Evolutionary conservation across 2,329 filamentous ascomycete genomes (phyloP), one percentile per base, ranked within the genome.

Genomic region (Fusarium citri): DNA sequence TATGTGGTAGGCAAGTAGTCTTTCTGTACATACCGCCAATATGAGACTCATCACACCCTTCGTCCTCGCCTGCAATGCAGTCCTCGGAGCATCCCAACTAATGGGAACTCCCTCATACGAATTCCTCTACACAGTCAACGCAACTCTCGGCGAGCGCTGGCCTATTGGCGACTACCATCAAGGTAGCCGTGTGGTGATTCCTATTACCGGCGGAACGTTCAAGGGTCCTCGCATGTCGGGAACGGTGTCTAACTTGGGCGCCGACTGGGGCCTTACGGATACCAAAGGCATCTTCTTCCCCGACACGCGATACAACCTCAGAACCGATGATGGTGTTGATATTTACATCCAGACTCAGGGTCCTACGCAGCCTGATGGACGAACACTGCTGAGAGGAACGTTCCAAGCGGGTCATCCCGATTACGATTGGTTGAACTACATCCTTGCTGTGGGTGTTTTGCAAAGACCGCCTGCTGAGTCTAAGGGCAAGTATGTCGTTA

Each of bases 211-310:
- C 6, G 80, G 80, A 16, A 72, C 67, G 0, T 81, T 82, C 23
- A 66, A 74, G 3, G 80, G 80, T 1, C 80, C 80, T 4, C 74
- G 74, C 23, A 65, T 82, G 12, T 59, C 64, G 45, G 79, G 77
- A 40, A 78, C 72, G 0, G 67, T 80, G 37, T 66, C 41, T 22
- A 74, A 75, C 20, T 70, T 76, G 15, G 80, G 80, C 16, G 74
- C 79, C 9, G 80, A 82, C 72, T 80, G 76, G 77, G 79, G 80
- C 16, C 68, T 81, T 18, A 78, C 76, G 1, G 78, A 81, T 61
- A 67, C 64, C 20, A 76, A 77, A 22, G 78, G 80, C 11, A 65
- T 74, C 6, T 82, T 82, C 69, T 79, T 77, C 58, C 80, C 81
- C 1, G 78, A 82, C 45, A 80, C 79, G 16, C 72, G 80, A 18